Percentiles rank a stretch among this genome's conserved stretches.
phyloP scores from a whole-genome alignment of 371 early-diverging fungal genomes.

The Zychaea mexicana region DNA sequence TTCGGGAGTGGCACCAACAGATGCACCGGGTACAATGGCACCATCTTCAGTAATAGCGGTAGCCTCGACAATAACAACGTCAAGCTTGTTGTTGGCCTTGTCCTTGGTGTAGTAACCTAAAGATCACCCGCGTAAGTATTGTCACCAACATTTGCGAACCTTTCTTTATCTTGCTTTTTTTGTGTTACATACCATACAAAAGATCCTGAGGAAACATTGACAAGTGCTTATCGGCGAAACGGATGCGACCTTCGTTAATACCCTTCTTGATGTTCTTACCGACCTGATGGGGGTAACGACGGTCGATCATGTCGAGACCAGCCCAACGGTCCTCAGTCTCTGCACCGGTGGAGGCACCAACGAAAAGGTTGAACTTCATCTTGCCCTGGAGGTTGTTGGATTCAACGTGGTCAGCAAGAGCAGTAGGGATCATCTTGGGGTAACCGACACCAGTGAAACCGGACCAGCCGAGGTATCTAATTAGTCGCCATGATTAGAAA shows the following conservation, averaged over 20 bases:
- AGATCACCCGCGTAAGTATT: too few relatives aligned
- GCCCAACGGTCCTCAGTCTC: constrained; percentile 56
- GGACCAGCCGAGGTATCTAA: constrained; percentile 33
- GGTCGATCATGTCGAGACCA: constrained; percentile 51
- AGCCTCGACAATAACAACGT: constrained; percentile 55
- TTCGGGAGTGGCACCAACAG: constrained; percentile 57
- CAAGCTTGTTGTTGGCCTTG: constrained; percentile 44
- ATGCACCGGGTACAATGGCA: constrained; percentile 55
- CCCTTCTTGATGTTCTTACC: constrained; percentile 54
- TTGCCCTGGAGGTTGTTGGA: constrained; percentile 54
- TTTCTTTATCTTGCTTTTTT: too few relatives aligned
- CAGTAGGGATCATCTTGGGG: constrained; percentile 55
- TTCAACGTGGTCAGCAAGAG: constrained; percentile 56
- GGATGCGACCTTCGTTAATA: constrained; percentile 52
- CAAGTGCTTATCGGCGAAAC: constrained; percentile 59
- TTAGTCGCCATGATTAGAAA: not conserved
- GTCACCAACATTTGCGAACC: too few relatives aligned
- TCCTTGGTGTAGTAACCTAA: constrained; percentile 52
- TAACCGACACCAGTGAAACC: constrained; percentile 41
- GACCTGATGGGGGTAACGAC: constrained; percentile 58
- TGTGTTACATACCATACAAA: constrained; percentile 39
- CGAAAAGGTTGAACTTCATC: constrained; percentile 56
- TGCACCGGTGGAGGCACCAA: constrained; percentile 53
- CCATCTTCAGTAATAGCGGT: constrained; percentile 58
- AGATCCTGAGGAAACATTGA: constrained; percentile 59